Evolutionary conservation across 768 basidiomycete genomes (phyloP), one percentile per base, ranked within the genome.

Genomic region (Trametes gibbosa): DNA sequence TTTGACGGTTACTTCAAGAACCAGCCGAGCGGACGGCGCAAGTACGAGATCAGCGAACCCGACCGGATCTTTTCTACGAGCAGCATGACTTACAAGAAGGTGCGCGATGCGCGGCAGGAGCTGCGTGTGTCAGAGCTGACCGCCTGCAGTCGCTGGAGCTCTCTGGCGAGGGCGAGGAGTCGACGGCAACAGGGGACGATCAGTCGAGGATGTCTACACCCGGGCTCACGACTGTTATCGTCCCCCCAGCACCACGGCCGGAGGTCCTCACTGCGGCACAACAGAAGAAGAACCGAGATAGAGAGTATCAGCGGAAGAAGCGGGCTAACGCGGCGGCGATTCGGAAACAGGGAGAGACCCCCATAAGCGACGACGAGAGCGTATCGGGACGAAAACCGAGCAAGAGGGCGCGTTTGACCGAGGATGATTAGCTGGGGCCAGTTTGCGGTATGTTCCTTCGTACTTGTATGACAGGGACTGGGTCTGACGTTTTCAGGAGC

Each of bases 1-100:
- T 93, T 93, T 63, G 92, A 93, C 54, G 85, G 86, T 41, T 94
- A 92, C 69, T 81, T 93, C 58, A 94, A 93, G 73, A 86, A 86
- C 65, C 87, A 86, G 58, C 81, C 81, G 0, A 77, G 81, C 9
- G 84, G 81, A 7, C 77, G 90, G 65, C 80, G 87, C 68, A 86
- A 85, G 68, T 84, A 86, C 63, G 90, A 93, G 63, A 81, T 91
- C 57, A 83, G 81, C 61, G 92, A 93, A 56, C 75, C 81, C 13
- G 92, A 94, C 68, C 80, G 92, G 47, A 76, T 92, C 61, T 94
- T 94, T 73, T 91, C 91, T 2, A 87, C 79, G 58, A 92, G 90
- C 73, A 92, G 90, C 64, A 68, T 82, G 29, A 91, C 91, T 2
- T 84, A 82, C 72, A 82, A 83, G 69, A 92, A 88, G 81, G 91